These are phyloP conservation scores for Thelephora terrestris DNA, from an alignment of 1,284 basidiomycete species.

Conservation along the genomic window DNA sequence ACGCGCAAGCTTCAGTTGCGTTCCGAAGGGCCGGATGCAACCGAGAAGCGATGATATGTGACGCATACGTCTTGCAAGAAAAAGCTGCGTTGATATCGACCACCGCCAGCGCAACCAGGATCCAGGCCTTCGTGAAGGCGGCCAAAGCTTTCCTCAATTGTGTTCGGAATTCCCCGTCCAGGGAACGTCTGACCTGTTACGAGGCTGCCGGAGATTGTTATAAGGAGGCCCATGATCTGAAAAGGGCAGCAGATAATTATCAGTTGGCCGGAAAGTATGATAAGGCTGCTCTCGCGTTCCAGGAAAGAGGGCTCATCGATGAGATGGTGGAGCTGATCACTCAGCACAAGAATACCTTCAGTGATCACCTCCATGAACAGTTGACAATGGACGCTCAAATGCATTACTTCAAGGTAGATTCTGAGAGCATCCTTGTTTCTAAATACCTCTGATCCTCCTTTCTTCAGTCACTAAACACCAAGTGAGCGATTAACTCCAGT, in stretches of 20 bases:
- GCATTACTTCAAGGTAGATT: background rate
- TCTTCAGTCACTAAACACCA: background rate
- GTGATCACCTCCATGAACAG: too few species aligned
- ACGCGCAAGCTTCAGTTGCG: constrained; percentile 49
- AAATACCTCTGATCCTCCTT: background rate
- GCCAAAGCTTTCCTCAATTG: background rate
- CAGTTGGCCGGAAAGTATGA: background rate
- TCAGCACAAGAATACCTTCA: background rate
- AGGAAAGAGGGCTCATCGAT: background rate
- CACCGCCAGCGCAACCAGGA: background rate
- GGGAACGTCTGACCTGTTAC: background rate
- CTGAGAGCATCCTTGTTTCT: background rate
- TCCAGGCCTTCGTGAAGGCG: background rate
- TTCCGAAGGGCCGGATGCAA: constrained; percentile 42
- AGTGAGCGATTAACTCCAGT: background rate
- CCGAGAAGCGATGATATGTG: constrained; percentile 20
- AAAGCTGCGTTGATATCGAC: background rate
- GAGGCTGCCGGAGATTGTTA: constrained; percentile 2
- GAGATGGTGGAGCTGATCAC: background rate
- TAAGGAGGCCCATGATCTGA: background rate
- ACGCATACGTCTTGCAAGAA: background rate
- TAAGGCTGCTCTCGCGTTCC: background rate
- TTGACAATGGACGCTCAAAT: background rate
- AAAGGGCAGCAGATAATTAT: background rate
- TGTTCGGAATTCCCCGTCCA: background rate